Base-by-base conservation (phyloP, 2,329 filamentous ascomycete species). In the Aspergillus texensis region DNA sequence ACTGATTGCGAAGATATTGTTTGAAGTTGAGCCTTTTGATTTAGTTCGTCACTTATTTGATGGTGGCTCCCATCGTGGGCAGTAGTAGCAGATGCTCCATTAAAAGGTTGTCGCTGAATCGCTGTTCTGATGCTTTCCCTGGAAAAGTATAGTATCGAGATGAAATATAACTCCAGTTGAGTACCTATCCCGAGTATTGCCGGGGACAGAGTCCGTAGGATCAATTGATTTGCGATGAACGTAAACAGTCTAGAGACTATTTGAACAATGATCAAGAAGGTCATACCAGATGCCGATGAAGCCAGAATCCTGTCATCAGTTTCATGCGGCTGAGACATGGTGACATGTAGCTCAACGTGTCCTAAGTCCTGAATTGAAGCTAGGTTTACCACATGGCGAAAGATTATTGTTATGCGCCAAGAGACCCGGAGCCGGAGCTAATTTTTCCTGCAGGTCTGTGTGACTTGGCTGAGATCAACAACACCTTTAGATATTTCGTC, bases 111-210 rank as follows among this genome's bases (percentile, higher is more conserved):
- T 58, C 95, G 86, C 79, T 98, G 94, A 41, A 97, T 87, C 30
- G 94, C 93, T n/a, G 97, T 90, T 19, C 95, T 90, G 56, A 98
- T 81, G 72, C 91, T 94, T 79, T 99, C 95, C 45, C 95, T 87
- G 0, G 95, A 91, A 73, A 99, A 98, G 78, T 96, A 97, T 0
- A 99, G 85, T n/a, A 96, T 89, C 0, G 93, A 93, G 52, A 96
- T 90, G 64, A 94, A 94, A 77, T 94, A 97, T 0, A 98, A 88
- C 72, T 99, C 95, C 3, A 99, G 85, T 77, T 97, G 95, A 0
- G 94, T 90, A 2, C 94, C 91, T 6, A 96, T 84, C 6, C 94
- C 95, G 1, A 99, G 86, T 0, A 96, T 84, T 63, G 90, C 86
- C 0, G 95, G 94, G 1, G 93, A 96, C 52, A 98, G 82, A 75